These are phyloP conservation scores for Tremella mesenterica DNA, from an alignment of 768 basidiomycete genomes.

Conservation along the genomic window DNA sequence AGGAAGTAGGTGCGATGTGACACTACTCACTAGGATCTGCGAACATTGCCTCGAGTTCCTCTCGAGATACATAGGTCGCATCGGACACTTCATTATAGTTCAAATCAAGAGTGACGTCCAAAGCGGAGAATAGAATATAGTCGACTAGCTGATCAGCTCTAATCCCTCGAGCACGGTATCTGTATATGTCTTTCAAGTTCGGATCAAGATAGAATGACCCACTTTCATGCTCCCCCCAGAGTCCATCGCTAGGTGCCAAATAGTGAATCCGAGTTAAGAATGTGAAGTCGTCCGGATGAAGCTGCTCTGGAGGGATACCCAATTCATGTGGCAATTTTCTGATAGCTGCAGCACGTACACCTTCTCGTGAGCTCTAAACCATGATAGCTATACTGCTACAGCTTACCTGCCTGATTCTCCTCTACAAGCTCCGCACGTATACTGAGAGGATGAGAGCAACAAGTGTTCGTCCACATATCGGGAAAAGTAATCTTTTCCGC, in stretches of 20 bases:
- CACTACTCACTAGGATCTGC: slow-evolving; percentile 56
- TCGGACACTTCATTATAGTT: slow-evolving; percentile 89
- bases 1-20: slow-evolving; percentile 4
- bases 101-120: slow-evolving; percentile 69
- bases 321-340: slow-evolving; percentile 95
- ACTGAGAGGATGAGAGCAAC: slow-evolving; percentile 84
- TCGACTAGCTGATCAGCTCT: slow-evolving; percentile 63
- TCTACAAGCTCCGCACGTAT: slow-evolving; percentile 67
- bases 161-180: neutral
- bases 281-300: slow-evolving; percentile 75
- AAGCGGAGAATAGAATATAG: slow-evolving; percentile 90
- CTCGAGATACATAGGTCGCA: slow-evolving; percentile 80
- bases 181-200: too few species aligned
- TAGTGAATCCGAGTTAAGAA: slow-evolving; percentile 97
- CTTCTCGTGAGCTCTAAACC: slow-evolving; percentile 42
- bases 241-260: slow-evolving; percentile 79
- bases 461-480: slow-evolving; percentile 99
- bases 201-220: slow-evolving; percentile 17
- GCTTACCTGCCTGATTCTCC: slow-evolving; percentile 57
- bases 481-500: slow-evolving; percentile 99
- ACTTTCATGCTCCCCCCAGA: slow-evolving; percentile 99
- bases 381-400: too few species aligned
- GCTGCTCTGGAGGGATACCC: slow-evolving; percentile 72
- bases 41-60: slow-evolving; percentile 86
- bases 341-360: slow-evolving; percentile 81